Percentiles rank a stretch among this genome's conserved stretches.
Conservation (phyloP, 805 yeast genomes). For the Candida xyloterini region DNA sequence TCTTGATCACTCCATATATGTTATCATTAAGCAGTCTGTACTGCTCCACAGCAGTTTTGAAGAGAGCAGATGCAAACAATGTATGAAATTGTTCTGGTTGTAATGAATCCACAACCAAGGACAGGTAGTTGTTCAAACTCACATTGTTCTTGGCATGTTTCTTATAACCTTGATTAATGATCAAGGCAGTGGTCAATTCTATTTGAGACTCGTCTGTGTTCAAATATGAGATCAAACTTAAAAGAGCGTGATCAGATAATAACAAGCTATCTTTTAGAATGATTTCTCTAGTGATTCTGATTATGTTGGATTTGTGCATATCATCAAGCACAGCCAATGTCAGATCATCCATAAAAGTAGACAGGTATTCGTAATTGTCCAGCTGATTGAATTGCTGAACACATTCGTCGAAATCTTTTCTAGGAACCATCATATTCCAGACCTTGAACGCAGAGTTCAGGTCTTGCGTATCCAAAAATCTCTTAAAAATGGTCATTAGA, state of each 20-base stretch:
- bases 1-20: slow-evolving; percentile 34
- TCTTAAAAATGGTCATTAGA: slow-evolving; percentile 26
- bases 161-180: slow-evolving; percentile 34
- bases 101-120: slow-evolving; percentile 30
- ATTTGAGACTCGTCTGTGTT: slow-evolving; percentile 15
- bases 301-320: slow-evolving; percentile 24
- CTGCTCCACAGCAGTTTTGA: slow-evolving; percentile 32
- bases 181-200: slow-evolving; percentile 25
- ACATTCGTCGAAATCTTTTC: slow-evolving; percentile 31
- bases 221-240: slow-evolving; percentile 27
- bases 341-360: slow-evolving; percentile 23
- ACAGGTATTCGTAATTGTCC: slow-evolving; percentile 18
- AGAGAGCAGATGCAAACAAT: slow-evolving; percentile 25
- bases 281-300: slow-evolving; percentile 31
- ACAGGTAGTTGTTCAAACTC: slow-evolving; percentile 30
- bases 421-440: slow-evolving; percentile 32
- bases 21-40: slow-evolving; percentile 34
- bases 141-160: slow-evolving; percentile 8
- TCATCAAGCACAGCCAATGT: slow-evolving; percentile 19
- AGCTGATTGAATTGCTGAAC: slow-evolving; percentile 12
- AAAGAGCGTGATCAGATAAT: slow-evolving; percentile 23
- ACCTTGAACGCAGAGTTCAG: slow-evolving; percentile 25
- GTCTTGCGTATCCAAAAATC: slow-evolving; percentile 23
- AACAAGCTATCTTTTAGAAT: slow-evolving; percentile 28
- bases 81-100: slow-evolving; percentile 16